phyloP scores from a whole-genome alignment of 257 asterid species.

The Gentiana macrophylla region DNA sequence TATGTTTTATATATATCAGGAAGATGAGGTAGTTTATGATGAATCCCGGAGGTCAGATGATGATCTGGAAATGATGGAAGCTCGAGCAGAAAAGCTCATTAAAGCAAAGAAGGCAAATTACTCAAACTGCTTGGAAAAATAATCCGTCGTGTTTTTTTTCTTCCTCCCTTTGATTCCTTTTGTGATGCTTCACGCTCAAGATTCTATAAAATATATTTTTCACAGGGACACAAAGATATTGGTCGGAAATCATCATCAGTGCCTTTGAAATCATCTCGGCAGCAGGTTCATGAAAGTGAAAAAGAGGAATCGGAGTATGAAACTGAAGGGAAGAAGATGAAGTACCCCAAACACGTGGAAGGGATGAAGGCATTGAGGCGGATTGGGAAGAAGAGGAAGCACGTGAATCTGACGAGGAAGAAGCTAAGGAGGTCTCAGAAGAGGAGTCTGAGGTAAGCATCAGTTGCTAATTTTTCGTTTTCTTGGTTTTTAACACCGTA shows the following conservation, averaged over 20 bases:
- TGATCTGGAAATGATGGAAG: conserved; percentile 70
- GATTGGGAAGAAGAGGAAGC: conserved; percentile 75
- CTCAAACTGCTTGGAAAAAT: conserved; percentile 8
- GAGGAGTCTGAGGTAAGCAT: conserved; percentile 79
- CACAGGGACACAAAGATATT: conserved; percentile 57
- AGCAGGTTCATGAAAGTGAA: conserved; percentile 70
- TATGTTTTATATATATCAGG: conserved; percentile 29
- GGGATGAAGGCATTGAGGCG: conserved; percentile 46
- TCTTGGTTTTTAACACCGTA: not conserved
- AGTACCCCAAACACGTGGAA: conserved; percentile 38
- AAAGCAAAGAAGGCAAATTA: conserved; percentile 81
- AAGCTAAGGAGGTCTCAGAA: conserved; percentile 67
- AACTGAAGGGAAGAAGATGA: conserved; percentile 87
- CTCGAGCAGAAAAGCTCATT: conserved; percentile 82
- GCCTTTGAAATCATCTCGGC: conserved; percentile 53
- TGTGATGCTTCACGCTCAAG: not conserved
- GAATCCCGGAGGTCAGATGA: conserved; percentile 63
- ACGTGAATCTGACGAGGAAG: conserved; percentile 55
- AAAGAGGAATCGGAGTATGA: conserved; percentile 91
- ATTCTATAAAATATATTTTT: conserved; percentile 6
- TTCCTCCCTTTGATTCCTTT: conserved; percentile 5
- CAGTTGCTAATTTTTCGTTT: conserved; percentile 8
- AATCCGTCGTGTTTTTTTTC: not conserved
- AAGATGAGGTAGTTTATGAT: conserved; percentile 68
- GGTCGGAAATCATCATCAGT: conserved; percentile 44